Evolutionary conservation across 305 asterid species (phyloP), one percentile per base, ranked within the genome.

Genomic region (Lippia alba): DNA sequence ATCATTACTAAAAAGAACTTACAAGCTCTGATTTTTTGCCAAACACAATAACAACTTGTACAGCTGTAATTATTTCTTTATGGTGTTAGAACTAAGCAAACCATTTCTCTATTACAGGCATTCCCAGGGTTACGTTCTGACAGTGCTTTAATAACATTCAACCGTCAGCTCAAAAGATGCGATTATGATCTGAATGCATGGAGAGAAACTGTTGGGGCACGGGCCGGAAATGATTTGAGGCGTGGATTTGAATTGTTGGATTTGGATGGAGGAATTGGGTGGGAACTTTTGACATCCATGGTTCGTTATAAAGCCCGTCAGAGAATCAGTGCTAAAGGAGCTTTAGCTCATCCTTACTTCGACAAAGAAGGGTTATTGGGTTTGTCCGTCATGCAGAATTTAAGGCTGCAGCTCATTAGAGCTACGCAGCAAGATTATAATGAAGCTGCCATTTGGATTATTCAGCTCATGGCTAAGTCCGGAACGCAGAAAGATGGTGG

Each of bases 291-390:
- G 55, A 83, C 86, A 45, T 92, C 97, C 64, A 90, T 92, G 96
- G 92, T 92, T 53, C 94, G 98, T 4, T 92, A 84, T 61, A 90
- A 85, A 74, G 98, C 98, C 12, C 91, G 97, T 24, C 92, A 88
- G 77, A 81, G 98, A 75, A 73, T 70, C 45, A 90, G 99, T 1
- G 98, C 98, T 3, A 95, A 92, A 73, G 81, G 86, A 69, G 98
- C 99, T 70, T 78, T 92, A 14, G 99, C 97, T 73, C 90, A 92
- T 86, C 97, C 98, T 44, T 95, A 88, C 81, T 95, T 95, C 60
- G 94, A 81, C 75, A 85, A 82, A 76, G 99, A 95, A 84, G 96
- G 96, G 65, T 91, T 85, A 8, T 71, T 90, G 73, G 97, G 92
- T 44, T 62, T 89, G 59, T 92, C 98, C 45, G 76, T 95, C 83